These are phyloP conservation scores for Thalassiosira hispida DNA, from an alignment of 352 stramenopile genomes.

Conservation along the genomic window DNA sequence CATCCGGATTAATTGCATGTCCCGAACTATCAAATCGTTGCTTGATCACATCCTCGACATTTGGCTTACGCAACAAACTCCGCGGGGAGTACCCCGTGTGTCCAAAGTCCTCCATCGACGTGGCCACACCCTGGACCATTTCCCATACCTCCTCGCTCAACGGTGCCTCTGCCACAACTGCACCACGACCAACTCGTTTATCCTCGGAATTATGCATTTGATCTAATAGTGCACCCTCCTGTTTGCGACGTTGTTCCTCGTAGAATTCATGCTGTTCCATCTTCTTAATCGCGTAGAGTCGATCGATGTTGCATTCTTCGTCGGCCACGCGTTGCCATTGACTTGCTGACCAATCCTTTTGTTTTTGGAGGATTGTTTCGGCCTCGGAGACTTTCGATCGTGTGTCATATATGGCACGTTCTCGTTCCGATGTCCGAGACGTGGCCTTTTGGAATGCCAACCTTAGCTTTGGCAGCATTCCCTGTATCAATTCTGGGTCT, in stretches of 20 bases:
- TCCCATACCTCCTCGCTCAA: slow-evolving; percentile 61
- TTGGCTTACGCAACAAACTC: background rate
- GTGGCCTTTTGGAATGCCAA: slow-evolving; percentile 34
- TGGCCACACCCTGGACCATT: slow-evolving; percentile 55
- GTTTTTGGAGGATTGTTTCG: slow-evolving; percentile 55
- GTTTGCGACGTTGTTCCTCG: slow-evolving; percentile 9
- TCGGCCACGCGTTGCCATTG: slow-evolving; percentile 55
- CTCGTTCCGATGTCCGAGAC: slow-evolving; percentile 43
- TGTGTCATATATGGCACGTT: slow-evolving; percentile 53
- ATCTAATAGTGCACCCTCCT: slow-evolving; percentile 5
- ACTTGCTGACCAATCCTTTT: slow-evolving; percentile 41
- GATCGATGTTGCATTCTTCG: slow-evolving; percentile 42
- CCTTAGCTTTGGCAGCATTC: slow-evolving; percentile 44
- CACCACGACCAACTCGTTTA: slow-evolving; percentile 18
- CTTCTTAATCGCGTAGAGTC: slow-evolving; percentile 11
- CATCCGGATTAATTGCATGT: background rate
- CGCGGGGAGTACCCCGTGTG: slow-evolving; percentile 56
- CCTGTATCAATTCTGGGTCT: no score
- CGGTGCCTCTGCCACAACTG: slow-evolving; percentile 16
- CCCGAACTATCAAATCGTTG: background rate
- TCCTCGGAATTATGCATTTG: slow-evolving; percentile 17
- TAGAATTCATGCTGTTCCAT: slow-evolving; percentile 28
- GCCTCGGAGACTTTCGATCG: slow-evolving; percentile 47
- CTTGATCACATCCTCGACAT: background rate
- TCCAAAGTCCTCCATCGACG: slow-evolving; percentile 62